Base-by-base conservation (phyloP, 306 rosid species). In the Acacia crassicarpa region DNA sequence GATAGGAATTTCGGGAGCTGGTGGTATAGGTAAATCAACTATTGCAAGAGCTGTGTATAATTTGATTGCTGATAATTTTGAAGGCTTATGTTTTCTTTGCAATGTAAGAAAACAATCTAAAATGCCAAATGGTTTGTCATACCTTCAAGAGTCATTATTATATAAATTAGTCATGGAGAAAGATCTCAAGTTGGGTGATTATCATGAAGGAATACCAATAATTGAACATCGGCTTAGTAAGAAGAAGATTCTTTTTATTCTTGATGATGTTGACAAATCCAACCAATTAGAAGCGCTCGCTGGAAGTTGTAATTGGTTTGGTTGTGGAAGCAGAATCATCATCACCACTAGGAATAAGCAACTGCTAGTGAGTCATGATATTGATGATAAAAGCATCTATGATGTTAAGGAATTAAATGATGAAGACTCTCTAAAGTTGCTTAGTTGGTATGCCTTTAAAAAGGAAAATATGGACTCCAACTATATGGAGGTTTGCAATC, bases 1-100 rank as follows among this genome's bases (percentile, higher is more conserved):
- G 58, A 16, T 79, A 8, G 82, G 82, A n/a, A 58, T 68, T 5
- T 54, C 0, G 19, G 77, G 83, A 22, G n/a, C n/a, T 27, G 65
- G 74, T 17, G 74, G 81, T 2, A 45, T 78, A 27, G 65, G 74
- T 8, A 78, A 79, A 71, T 7, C 83, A 44, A 79, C 83, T 2
- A 8, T 79, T 20, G 82, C 76, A 8, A 6, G 76, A 22, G 82
- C 27, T n/a, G 41, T 69, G 25, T 53, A 79, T 70, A 69, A 79
- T 33, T 23, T 0, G 3, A 49, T 79, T 32, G 65, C 54, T 38
- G 23, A 67, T 19, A 8, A 35, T 30, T 79, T 79, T 69, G 82
- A 79, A 32, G 22, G 63, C n/a, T 5, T 44, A 46, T 40, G 72
- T 15, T 78, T 78, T 58, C 63, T 46, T 78, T 56, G 5, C 9